Evolutionary conservation across 2,329 filamentous ascomycete species (phyloP), one percentile per base, ranked within the genome.

Genomic region (Cladosporium halotolerans): DNA sequence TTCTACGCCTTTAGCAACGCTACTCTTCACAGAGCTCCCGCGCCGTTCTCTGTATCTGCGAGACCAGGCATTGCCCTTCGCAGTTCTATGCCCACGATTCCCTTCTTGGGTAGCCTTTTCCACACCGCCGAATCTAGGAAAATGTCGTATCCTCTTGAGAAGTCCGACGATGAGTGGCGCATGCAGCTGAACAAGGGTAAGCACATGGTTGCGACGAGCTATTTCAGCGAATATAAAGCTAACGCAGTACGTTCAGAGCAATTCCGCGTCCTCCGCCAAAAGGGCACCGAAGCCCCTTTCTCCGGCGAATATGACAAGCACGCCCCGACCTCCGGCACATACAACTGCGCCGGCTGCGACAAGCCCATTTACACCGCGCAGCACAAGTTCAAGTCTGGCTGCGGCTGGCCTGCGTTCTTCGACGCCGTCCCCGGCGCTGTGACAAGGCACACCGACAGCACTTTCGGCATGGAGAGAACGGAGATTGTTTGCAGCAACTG

Each of bases 351-450:
- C 14, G 93, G 82, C 49, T 99, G 93, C 77, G 72, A 84, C 28
- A 81, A 90, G 7, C 91, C 93, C 4, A 82, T 99, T 14, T 99
- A 99, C 81, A 92, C 85, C 70, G 91, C 93, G 28, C 80, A 80
- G 58, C 91, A 96, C 73, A 99, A 99, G 72, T 99, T 99, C 80
- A 88, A 88, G 71, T 95, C 88, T 14, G 89, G 90, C 40, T 99
- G 93, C 72, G 93, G 93, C 57, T 99, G 93, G 93, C 93, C 93
- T 0, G 93, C 93, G 10, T 99, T 97, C 73, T 99, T 92, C 69
- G 93, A 99, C 72, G 92, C 86, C 60, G 82, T 99, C 48, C 92
- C 93, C 0, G 91, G 90, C 2, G 92, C 92, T 1, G 89, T 99
- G 10, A 88, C 82, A 34, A 79, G 92, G 57, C 86, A 92, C 65